phyloP scores from a whole-genome alignment of 106 monocot genomes.

The Dendrobium catenatum region DNA sequence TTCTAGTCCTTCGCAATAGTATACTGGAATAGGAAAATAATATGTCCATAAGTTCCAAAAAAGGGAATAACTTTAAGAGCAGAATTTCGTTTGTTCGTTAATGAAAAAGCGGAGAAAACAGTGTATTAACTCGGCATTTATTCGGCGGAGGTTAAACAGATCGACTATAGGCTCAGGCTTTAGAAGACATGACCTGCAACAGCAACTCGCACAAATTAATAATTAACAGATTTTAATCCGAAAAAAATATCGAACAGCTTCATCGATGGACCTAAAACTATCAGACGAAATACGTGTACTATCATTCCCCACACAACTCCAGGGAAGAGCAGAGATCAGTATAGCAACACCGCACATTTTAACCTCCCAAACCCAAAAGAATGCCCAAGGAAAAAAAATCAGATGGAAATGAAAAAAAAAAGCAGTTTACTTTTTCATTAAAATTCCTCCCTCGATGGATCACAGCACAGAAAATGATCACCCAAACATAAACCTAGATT shows the following conservation, averaged over 20 bases:
- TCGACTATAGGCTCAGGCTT: neutral
- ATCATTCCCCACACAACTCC: neutral
- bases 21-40: neutral
- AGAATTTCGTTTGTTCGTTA: neutral
- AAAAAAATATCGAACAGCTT: neutral
- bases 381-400: neutral
- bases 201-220: neutral
- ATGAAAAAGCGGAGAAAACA: neutral
- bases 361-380: neutral
- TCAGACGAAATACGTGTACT: neutral
- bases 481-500: neutral
- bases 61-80: neutral
- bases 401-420: no score
- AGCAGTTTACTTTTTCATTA: neutral
- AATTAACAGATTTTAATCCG: neutral
- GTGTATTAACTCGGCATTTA: constrained; percentile 3
- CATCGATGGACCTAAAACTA: neutral
- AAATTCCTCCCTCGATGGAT: neutral
- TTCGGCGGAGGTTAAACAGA: neutral
- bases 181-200: constrained; percentile 7
- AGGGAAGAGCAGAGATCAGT: neutral
- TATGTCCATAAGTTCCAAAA: no score
- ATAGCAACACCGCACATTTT: neutral
- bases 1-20: constrained; percentile 10
- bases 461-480: neutral